Percentiles rank a stretch among this genome's conserved stretches.
Evolutionary conservation across 169 alveolate species (phyloP).

Genomic region (Amoebophrya sp.): DNA sequence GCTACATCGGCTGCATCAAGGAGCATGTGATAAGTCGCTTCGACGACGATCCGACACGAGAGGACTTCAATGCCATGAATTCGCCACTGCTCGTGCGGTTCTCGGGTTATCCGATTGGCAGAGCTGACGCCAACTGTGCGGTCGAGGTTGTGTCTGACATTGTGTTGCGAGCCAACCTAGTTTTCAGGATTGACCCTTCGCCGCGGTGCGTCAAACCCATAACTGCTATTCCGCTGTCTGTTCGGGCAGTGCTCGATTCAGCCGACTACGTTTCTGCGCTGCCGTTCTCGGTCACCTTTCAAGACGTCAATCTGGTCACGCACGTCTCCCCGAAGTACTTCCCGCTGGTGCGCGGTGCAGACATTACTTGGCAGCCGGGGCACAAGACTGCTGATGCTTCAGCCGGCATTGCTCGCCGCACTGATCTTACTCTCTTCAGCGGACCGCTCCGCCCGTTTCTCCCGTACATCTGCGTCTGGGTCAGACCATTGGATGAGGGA

Average conservation of each 20-base stretch:
- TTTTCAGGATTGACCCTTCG: too few relatives aligned
- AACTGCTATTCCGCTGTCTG: not conserved
- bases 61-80: too few relatives aligned
- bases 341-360: constrained; percentile 1
- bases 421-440: not conserved
- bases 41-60: too few relatives aligned
- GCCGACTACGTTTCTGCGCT: not conserved
- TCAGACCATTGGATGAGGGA: not conserved
- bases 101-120: too few relatives aligned
- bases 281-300: not conserved
- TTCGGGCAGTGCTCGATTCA: not conserved
- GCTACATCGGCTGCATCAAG: too few relatives aligned
- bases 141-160: too few relatives aligned
- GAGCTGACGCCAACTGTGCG: too few relatives aligned
- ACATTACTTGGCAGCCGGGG: not conserved
- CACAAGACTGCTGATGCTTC: not conserved
- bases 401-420: not conserved
- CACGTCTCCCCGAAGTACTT: not conserved
- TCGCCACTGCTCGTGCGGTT: too few relatives aligned
- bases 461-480: constrained; percentile 11
- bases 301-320: not conserved
- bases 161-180: too few relatives aligned
- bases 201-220: not conserved
- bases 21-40: too few relatives aligned
- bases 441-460: not conserved